Conservation (phyloP, 148 eudicot species). For the Rhododendron simsii region DNA sequence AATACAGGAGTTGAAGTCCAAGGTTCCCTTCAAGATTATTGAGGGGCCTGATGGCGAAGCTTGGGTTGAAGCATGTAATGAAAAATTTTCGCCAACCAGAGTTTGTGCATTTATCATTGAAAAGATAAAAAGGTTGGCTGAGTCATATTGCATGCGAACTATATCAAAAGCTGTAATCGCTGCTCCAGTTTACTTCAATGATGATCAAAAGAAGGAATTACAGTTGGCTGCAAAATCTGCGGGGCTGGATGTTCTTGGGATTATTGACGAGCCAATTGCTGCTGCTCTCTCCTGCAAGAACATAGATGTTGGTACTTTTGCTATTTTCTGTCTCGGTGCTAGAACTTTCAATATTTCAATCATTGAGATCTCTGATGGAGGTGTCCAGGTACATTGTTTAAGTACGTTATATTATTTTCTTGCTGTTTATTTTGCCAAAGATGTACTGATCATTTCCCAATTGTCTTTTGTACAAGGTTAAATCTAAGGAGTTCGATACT, state of each 20-base stretch:
- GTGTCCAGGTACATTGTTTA: neutral
- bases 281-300: neutral
- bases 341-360: neutral
- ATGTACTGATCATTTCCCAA: neutral
- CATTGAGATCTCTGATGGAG: constrained; percentile 2
- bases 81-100: neutral
- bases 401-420: neutral
- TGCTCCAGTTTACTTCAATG: constrained; percentile 1
- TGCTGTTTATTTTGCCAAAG: neutral
- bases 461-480: neutral
- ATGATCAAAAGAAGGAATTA: neutral
- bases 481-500: neutral
- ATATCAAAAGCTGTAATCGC: neutral
- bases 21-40: neutral
- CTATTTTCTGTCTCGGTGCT: neutral
- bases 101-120: neutral
- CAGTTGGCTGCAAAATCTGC: neutral
- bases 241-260: neutral
- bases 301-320: neutral
- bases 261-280: neutral
- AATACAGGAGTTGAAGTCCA: neutral
- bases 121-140: neutral
- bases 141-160: neutral
- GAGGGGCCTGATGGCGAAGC: neutral
- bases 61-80: neutral